Base-by-base conservation (phyloP, 2,329 filamentous ascomycete genomes). In the Fusarium pseudocircinatum region DNA sequence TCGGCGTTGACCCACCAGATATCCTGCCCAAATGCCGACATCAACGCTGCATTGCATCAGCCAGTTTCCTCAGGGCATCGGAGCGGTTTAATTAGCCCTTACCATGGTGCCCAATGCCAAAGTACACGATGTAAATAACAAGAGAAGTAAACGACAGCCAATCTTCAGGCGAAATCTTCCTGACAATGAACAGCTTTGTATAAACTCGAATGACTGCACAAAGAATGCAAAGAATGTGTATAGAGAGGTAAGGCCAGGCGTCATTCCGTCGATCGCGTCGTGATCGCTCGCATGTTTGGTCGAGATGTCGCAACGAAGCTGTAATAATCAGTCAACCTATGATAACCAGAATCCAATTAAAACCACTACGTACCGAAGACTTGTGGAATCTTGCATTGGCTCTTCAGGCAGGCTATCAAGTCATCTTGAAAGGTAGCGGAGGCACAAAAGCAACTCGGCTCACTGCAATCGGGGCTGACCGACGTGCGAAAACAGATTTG, bases 81-180 rank as follows among this genome's bases (percentile, higher is more conserved):
- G 42, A 20, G 7, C 6, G 18, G 15, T 26, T 20, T 7, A 13
- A 2, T 4, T 3, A 1, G 28, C 6, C 10, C 39, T 36, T n/a
- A 68, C 65, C 63, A 50, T 68, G 65, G 3, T 68, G 65, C 4
- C 65, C 65, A n/a, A 68, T 68, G 2, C 65, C 65, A 14, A 68
- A 68, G 13, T 68, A 68, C 0, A 68, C 63, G 0, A 68, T 37
- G 2, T 68, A 68, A 13, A 68, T 63, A 5, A 49, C 20, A 1
- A 68, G 8, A 9, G 65, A 68, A 36, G 22, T 24, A 5, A 68
- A 50, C 0, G 63, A 68, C 0, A 63, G 8, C 63, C 65, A 68
- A 10, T 68, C 65, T 18, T 68, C 63, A 0, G 65, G 65, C 0
- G 63, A 68, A 20, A 68, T 62, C 22, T 54, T 67, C 12, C 60